Conservation (phyloP, 2,329 filamentous ascomycete genomes). For the Pestalotiopsis sp. region DNA sequence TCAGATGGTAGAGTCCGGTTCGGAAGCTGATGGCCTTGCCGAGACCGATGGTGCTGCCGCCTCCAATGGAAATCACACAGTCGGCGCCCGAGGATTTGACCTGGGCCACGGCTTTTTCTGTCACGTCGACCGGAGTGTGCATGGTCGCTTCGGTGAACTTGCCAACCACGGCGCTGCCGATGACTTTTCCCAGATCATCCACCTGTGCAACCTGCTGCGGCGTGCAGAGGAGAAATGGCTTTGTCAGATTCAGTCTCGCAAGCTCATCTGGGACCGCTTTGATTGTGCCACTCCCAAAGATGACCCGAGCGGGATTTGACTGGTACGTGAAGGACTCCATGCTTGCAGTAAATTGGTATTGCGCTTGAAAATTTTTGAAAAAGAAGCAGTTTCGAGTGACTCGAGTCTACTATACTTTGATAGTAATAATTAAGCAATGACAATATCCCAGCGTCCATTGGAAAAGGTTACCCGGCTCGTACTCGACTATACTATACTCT, state of each 20-base stretch:
- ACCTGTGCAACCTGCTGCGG: slow-evolving; percentile 52
- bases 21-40: slow-evolving; percentile 60
- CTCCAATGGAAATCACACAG: slow-evolving; percentile 61
- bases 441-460: background rate
- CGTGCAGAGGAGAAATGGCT: slow-evolving; percentile 59
- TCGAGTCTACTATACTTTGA: no score
- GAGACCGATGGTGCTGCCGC: slow-evolving; percentile 65
- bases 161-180: slow-evolving; percentile 25
- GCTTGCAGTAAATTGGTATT: background rate
- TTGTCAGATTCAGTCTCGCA: slow-evolving; percentile 45
- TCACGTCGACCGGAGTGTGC: slow-evolving; percentile 56
- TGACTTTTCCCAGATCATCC: slow-evolving; percentile 19
- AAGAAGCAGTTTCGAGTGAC: no score
- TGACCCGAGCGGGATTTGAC: slow-evolving; percentile 51
- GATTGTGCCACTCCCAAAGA: slow-evolving; percentile 59
- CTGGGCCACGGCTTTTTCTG: slow-evolving; percentile 52
- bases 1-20: slow-evolving; percentile 56
- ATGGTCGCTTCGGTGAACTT: slow-evolving; percentile 59
- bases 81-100: slow-evolving; percentile 49
- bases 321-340: slow-evolving; percentile 62
- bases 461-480: background rate
- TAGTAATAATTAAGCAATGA: background rate
- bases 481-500: background rate
- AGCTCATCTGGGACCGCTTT: slow-evolving; percentile 47
- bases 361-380: background rate